Percentiles rank a stretch among this genome's conserved stretches.
Evolutionary conservation across 2,329 filamentous ascomycete species (phyloP).

Genomic region (Pseudogymnoascus sp.): DNA sequence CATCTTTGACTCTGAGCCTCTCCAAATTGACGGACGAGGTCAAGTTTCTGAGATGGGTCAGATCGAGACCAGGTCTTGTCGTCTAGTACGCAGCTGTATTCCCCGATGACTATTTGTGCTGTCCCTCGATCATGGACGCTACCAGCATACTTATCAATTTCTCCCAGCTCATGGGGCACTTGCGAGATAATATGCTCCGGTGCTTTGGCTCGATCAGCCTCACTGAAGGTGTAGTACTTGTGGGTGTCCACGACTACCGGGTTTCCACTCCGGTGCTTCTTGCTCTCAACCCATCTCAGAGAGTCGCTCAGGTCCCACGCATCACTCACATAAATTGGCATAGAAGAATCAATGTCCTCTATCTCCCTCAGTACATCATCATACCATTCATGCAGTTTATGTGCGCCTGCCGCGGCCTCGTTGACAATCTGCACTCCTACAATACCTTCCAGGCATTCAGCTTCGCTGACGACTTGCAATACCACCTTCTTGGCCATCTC

Average conservation of each 20-base stretch:
- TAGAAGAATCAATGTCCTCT: constrained; percentile 36
- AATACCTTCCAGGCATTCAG: constrained; percentile 29
- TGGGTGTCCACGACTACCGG: constrained; percentile 52
- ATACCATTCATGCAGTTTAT: constrained; percentile 50
- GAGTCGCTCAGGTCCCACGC: constrained; percentile 44
- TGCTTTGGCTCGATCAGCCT: constrained; percentile 40
- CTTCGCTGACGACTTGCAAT: constrained; percentile 36
- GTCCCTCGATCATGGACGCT: constrained; percentile 41
- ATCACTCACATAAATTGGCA: constrained; percentile 51
- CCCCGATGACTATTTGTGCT: constrained; percentile 44
- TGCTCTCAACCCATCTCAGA: constrained; percentile 36
- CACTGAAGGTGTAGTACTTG: constrained; percentile 50
- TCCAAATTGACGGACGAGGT: constrained; percentile 39
- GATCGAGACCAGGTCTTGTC: constrained; percentile 43
- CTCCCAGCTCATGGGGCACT: constrained; percentile 34
- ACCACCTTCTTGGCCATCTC: constrained; percentile 42
- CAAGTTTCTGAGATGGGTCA: constrained; percentile 34
- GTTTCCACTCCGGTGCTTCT: constrained; percentile 30
- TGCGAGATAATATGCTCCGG: constrained; percentile 44
- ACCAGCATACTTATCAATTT: constrained; percentile 40
- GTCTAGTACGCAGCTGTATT: constrained; percentile 50
- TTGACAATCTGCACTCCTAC: constrained; percentile 51
- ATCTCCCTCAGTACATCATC: constrained; percentile 40
- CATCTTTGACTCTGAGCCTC: constrained; percentile 40
- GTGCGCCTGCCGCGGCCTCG: constrained; percentile 42